Conservation (phyloP, 1,284 basidiomycete species). For the Ustilago shanxiensis region DNA sequence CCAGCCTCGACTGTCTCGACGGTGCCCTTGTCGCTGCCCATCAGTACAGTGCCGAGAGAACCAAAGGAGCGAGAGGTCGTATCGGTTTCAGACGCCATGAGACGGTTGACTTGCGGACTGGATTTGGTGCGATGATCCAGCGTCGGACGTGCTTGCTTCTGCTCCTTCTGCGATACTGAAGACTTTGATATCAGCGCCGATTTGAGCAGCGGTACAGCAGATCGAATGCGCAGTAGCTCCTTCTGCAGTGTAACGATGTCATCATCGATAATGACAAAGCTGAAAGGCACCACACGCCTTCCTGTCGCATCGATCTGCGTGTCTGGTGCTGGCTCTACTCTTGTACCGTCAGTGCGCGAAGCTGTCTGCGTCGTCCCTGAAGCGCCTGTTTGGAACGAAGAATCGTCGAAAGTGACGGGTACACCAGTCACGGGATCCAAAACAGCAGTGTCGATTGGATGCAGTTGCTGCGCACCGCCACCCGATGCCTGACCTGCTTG, state of each 20-base stretch:
- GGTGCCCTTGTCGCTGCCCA: slow-evolving; percentile 1
- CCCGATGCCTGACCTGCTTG: neutral
- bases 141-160: slow-evolving; percentile 16
- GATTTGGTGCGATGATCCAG: slow-evolving; percentile 52
- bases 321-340: neutral
- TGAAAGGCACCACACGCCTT: slow-evolving; percentile 48
- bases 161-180: neutral
- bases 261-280: slow-evolving; percentile 62
- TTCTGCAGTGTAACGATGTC: slow-evolving; percentile 58
- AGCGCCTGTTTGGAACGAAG: slow-evolving; percentile 1
- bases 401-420: slow-evolving; percentile 48
- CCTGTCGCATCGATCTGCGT: slow-evolving; percentile 17
- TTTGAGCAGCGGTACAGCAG: slow-evolving; percentile 52
- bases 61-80: slow-evolving; percentile 28
- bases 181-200: slow-evolving; percentile 44
- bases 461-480: neutral
- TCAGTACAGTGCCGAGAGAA: slow-evolving; percentile 18
- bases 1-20: neutral
- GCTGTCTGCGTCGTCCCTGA: neutral
- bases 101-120: slow-evolving; percentile 49
- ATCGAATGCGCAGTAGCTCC: slow-evolving; percentile 57
- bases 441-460: slow-evolving; percentile 42
- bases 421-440: slow-evolving; percentile 60
- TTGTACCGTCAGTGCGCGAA: neutral
- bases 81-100: slow-evolving; percentile 31